phyloP scores from a whole-genome alignment of 495 filamentous ascomycete species.

The Penicillium maclennaniae region DNA sequence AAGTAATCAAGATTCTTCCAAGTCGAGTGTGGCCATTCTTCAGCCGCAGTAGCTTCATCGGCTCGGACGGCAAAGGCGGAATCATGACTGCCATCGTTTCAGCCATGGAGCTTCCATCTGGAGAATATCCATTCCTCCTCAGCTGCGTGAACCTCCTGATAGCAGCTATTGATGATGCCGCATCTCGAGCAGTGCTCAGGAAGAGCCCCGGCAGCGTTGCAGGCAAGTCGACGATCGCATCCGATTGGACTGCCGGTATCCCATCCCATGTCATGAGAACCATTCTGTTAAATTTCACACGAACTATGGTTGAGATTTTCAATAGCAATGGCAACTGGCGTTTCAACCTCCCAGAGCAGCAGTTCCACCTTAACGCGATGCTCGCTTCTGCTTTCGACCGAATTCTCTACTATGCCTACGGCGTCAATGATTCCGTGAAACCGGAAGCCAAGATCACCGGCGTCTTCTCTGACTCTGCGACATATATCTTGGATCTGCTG shows the following conservation, averaged over 20 bases:
- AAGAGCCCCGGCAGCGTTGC: conserved; percentile 52
- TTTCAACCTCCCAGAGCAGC: conserved; percentile 63
- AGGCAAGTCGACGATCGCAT: conserved; percentile 47
- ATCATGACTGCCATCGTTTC: conserved; percentile 69
- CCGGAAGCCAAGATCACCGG: conserved; percentile 57
- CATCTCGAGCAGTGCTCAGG: conserved; percentile 66
- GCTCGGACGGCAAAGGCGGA: conserved; percentile 66
- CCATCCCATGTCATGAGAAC: conserved; percentile 73
- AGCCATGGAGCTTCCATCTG: conserved; percentile 68
- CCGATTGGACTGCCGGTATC: conserved; percentile 63
- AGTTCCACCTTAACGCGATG: conserved; percentile 53
- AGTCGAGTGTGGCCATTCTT: conserved; percentile 87
- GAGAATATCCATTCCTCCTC: conserved; percentile 72
- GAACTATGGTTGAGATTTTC: conserved; percentile 72
- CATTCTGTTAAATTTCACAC: conserved; percentile 66
- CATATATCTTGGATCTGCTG: conserved; percentile 72
- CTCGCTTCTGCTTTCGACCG: conserved; percentile 67
- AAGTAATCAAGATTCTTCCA: conserved; percentile 65
- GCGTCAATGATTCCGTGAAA: conserved; percentile 58
- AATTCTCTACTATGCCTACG: conserved; percentile 67
- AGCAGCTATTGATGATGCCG: conserved; percentile 69
- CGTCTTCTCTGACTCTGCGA: conserved; percentile 63
- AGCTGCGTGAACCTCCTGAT: conserved; percentile 70
- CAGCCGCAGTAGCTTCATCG: conserved; percentile 70
- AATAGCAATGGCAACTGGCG: conserved; percentile 81